These are phyloP conservation scores for Leptographium flavum DNA, from an alignment of 2,329 filamentous ascomycete species.

Conservation along the genomic window DNA sequence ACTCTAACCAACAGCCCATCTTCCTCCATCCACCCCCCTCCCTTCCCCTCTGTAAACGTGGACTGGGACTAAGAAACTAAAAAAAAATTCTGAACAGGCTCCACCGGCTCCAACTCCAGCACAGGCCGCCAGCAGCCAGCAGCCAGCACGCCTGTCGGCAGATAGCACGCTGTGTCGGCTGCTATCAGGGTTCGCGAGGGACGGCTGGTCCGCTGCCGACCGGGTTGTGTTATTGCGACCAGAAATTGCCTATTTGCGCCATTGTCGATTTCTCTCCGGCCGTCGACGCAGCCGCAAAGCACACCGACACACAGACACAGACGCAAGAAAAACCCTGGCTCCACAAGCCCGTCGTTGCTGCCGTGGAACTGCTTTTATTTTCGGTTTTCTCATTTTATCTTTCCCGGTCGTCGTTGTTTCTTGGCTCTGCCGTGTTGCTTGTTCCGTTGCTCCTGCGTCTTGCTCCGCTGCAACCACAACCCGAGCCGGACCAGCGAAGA, in stretches of 20 bases:
- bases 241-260: slow-evolving; percentile 8
- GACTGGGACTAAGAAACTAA: too few relatives aligned
- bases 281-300: not conserved
- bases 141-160: too few relatives aligned
- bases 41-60: not conserved
- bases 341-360: not conserved
- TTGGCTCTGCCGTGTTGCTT: not conserved
- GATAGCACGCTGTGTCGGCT: not conserved
- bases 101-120: slow-evolving; percentile 15
- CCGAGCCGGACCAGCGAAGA: too few relatives aligned
- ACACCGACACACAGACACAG: not conserved
- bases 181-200: slow-evolving; percentile 6
- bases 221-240: slow-evolving; percentile 2
- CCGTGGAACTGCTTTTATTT: too few relatives aligned
- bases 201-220: not conserved
- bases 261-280: not conserved
- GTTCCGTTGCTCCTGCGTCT: not conserved
- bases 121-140: not conserved
- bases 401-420: not conserved
- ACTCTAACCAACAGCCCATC: too few relatives aligned
- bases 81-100: slow-evolving; percentile 4
- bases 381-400: not conserved
- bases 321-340: not conserved
- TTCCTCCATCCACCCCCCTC: too few relatives aligned
- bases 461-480: too few relatives aligned